Percentiles rank a stretch among this genome's conserved stretches.
Conservation (phyloP, 169 alveolate species). For the Eimeria praecox region DNA sequence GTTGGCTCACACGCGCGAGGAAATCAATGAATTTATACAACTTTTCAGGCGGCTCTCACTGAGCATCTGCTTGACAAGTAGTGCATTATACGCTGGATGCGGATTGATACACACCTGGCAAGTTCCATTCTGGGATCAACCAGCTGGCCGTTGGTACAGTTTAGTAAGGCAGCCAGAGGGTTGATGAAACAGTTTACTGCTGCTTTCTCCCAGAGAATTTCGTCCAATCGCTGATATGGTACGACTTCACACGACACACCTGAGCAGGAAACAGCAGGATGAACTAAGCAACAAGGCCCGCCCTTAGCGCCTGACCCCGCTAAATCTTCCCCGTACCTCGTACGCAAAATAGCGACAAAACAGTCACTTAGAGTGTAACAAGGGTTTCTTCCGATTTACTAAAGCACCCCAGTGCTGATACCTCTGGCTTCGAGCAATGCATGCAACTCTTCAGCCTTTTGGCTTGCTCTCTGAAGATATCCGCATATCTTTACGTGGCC, state of each 20-base stretch:
- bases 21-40: not conserved
- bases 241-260: conserved; percentile 60
- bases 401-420: not conserved
- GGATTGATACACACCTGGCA: conserved; percentile 3
- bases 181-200: conserved; percentile 78
- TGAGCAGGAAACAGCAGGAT: not conserved
- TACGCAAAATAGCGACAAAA: not conserved
- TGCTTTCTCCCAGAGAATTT: conserved; percentile 77
- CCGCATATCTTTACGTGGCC: conserved; percentile 76
- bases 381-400: not conserved
- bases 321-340: not conserved
- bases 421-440: conserved; percentile 41
- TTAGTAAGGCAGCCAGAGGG: conserved; percentile 76
- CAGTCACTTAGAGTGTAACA: not conserved
- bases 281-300: not conserved
- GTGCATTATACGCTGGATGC: not conserved
- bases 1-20: not conserved
- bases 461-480: conserved; percentile 39
- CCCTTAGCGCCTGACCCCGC: not conserved
- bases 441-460: conserved; percentile 60
- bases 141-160: conserved; percentile 79
- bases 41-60: not conserved
- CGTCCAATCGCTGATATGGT: conserved; percentile 57
- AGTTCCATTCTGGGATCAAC: conserved; percentile 68
- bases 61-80: not conserved